Evolutionary conservation across 2,329 filamentous ascomycete species (phyloP), one percentile per base, ranked within the genome.

Genomic region (Colletotrichum sp.): DNA sequence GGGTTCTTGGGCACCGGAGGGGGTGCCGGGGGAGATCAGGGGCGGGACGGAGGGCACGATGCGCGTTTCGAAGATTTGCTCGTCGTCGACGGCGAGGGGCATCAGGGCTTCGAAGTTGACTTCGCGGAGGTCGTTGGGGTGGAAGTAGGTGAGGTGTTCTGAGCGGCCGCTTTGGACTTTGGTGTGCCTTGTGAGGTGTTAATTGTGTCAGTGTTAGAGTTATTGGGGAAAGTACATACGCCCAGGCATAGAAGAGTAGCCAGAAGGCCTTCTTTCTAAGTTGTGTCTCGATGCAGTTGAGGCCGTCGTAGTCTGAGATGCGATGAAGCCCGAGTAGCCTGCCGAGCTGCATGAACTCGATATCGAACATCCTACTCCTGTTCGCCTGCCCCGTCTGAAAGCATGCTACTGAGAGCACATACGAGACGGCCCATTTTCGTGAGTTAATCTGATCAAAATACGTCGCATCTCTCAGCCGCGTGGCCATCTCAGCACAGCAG

Each of bases 231-330:
- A 2, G 32, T 48, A 48, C 78, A 57, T 39, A 80, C 79, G 78
- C 77, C 36, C 81, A 84, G 1, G 77, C 78, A 55, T 85, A 84
- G 18, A 84, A 84, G 10, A 82, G 79, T 15, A 85, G 72, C 82
- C 83, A 85, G 55, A 85, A 85, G 0, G 80, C 83, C 72, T 84
- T 85, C 66, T 85, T 84, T 13, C 84, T 78, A 5, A 85, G 76
- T 57, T 85, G 84, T 0, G 79, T 81, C 66, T 85, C 83, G 16
- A 84, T 82, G 39, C 76, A 79, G 52, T 83, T 82, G 3, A 83
- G 77, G 2, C 81, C 82, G 13, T 79, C 79, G 63, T 84, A 84
- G 18, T 80, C 81, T 0, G 81, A 80, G 1, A 84, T 79, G 4
- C 79, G 77, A 66, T 85, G 84, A 4, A 85, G 48, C 4, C 81